Evolutionary conservation across 2,329 filamentous ascomycete species (phyloP).

Genomic region (Tolypocladium paradoxum): DNA sequence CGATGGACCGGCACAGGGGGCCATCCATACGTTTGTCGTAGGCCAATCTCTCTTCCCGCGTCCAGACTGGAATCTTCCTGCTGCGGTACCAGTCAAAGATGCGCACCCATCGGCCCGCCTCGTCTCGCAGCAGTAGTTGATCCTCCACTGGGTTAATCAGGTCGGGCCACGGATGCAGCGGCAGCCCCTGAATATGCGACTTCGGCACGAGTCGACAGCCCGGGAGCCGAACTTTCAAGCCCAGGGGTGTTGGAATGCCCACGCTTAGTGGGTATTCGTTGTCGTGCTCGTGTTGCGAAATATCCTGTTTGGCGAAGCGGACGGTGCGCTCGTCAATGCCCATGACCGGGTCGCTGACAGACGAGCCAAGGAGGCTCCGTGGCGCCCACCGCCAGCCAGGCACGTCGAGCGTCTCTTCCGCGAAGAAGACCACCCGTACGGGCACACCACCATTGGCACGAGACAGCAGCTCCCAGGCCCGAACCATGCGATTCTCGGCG

Average conservation of each 20-base stretch:
- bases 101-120: constrained; percentile 7
- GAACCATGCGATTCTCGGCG: constrained; percentile 10
- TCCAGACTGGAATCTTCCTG: constrained; percentile 9
- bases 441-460: constrained; percentile 8
- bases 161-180: constrained; percentile 9
- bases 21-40: constrained; percentile 4
- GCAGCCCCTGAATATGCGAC: constrained; percentile 1
- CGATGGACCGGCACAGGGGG: constrained; percentile 9
- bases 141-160: constrained; percentile 6
- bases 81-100: constrained; percentile 10
- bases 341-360: constrained; percentile 7
- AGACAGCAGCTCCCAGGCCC: constrained; percentile 12
- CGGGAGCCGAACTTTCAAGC: constrained; percentile 6
- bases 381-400: constrained; percentile 18
- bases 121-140: constrained; percentile 6
- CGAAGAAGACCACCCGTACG: constrained; percentile 11
- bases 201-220: constrained; percentile 5
- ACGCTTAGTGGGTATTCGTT: too few relatives aligned
- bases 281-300: too few relatives aligned
- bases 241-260: constrained; percentile 8
- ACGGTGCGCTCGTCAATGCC: constrained; percentile 7
- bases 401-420: constrained; percentile 10
- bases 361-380: constrained; percentile 9
- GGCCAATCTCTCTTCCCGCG: constrained; percentile 4
- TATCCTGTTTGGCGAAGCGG: too few relatives aligned